A percentile compares a stretch with the other conserved stretches of the same genome.
Evolutionary conservation across 2,329 filamentous ascomycete genomes (phyloP).

Genomic region (Botryotinia narcissicola): DNA sequence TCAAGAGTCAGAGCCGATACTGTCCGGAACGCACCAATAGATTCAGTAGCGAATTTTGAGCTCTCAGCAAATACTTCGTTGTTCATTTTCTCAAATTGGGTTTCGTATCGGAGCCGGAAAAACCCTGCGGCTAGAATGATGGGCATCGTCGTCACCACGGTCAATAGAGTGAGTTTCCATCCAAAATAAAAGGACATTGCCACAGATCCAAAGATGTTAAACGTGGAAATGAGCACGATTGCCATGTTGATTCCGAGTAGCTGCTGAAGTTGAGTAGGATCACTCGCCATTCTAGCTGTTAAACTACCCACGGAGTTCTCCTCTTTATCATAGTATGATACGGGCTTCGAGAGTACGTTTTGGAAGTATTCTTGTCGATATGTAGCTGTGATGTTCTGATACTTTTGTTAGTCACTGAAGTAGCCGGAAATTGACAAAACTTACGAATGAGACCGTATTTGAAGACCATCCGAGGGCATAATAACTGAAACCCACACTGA

Average conservation of each 20-base stretch:
- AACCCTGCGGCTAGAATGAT: conserved; percentile 47
- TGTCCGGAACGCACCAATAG: conserved; percentile 61
- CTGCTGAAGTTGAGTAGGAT: conserved; percentile 50
- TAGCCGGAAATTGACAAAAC: conserved; percentile 20
- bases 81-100: conserved; percentile 56
- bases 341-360: conserved; percentile 44
- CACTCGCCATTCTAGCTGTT: conserved; percentile 46
- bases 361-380: conserved; percentile 48
- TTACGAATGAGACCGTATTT: conserved; percentile 41
- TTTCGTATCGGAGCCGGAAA: conserved; percentile 51
- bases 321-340: conserved; percentile 45
- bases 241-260: conserved; percentile 49
- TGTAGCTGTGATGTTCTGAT: conserved; percentile 37
- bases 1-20: conserved; percentile 63
- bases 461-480: conserved; percentile 40
- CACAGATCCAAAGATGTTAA: conserved; percentile 63
- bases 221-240: conserved; percentile 61
- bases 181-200: conserved; percentile 68
- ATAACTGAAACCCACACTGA: conserved; percentile 41
- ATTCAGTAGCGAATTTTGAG: conserved; percentile 62
- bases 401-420: not conserved
- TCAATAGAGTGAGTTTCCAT: conserved; percentile 73
- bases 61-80: conserved; percentile 57
- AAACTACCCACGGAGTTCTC: conserved; percentile 49
- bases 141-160: conserved; percentile 57